These are phyloP conservation scores for Jackrogersella multiformis DNA, from an alignment of 495 filamentous ascomycete species.

Conservation along the genomic window DNA sequence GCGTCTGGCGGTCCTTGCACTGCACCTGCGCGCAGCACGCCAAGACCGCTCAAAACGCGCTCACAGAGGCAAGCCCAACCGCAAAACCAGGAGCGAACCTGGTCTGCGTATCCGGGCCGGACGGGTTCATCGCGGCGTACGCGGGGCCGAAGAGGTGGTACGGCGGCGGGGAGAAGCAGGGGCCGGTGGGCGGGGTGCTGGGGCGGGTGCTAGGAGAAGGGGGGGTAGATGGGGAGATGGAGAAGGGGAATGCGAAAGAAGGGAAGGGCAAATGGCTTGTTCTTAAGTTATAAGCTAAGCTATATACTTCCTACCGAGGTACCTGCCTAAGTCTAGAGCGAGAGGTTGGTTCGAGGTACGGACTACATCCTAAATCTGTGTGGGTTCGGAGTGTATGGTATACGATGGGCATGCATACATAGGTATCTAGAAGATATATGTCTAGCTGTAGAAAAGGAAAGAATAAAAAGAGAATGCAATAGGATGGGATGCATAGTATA, in stretches of 20 bases:
- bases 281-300: constrained; percentile 62
- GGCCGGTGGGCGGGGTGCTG: constrained; percentile 58
- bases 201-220: constrained; percentile 46
- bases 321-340: no score
- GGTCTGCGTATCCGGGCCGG: constrained; percentile 84
- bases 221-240: constrained; percentile 10
- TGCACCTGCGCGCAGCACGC: constrained; percentile 22
- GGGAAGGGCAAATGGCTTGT: constrained; percentile 55
- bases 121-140: constrained; percentile 84
- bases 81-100: constrained; percentile 56
- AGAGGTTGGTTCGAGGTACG: no score
- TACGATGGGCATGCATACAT: no score
- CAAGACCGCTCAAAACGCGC: not conserved
- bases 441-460: no score
- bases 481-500: no score
- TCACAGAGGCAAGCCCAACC: constrained; percentile 29
- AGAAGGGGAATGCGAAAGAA: constrained; percentile 25
- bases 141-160: constrained; percentile 81
- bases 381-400: no score
- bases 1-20: not conserved
- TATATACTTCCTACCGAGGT: no score
- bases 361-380: no score
- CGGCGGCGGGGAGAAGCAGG: constrained; percentile 76
- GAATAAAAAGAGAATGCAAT: no score
- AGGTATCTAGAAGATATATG: no score